Conservation (phyloP, 2,329 filamentous ascomycete species). For the Cladosporium velox region DNA sequence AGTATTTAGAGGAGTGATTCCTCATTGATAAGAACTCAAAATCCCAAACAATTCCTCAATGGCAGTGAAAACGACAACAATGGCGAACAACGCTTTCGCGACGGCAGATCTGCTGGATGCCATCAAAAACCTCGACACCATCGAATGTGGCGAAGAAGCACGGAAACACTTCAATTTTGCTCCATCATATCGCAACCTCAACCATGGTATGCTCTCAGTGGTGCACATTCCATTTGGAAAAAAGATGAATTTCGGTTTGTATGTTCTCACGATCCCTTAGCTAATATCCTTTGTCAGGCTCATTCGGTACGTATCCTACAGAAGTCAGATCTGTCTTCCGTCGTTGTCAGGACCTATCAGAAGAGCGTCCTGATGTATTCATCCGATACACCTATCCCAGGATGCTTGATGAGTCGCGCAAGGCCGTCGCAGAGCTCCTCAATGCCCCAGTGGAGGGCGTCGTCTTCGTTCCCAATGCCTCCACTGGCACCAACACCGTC, state of each 20-base stretch:
- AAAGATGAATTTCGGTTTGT: too few relatives aligned
- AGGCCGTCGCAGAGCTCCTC: constrained; percentile 65
- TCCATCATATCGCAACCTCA: constrained; percentile 69
- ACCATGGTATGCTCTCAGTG: constrained; percentile 63
- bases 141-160: constrained; percentile 44
- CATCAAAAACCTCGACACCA: constrained; percentile 20
- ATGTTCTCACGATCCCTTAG: not conserved
- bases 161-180: constrained; percentile 70
- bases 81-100: not conserved
- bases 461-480: constrained; percentile 82
- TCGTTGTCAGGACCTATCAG: constrained; percentile 65
- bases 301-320: constrained; percentile 75
- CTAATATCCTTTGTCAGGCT: constrained; percentile 54
- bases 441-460: constrained; percentile 65
- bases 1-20: not conserved
- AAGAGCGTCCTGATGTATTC: constrained; percentile 73
- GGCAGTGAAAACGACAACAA: not conserved
- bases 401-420: constrained; percentile 65
- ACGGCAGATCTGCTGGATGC: constrained; percentile 10
- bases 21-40: not conserved
- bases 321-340: constrained; percentile 61
- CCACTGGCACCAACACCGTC: constrained; percentile 74
- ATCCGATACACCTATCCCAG: constrained; percentile 67
- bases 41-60: not conserved
- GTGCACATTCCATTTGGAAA: not conserved